phyloP scores from a whole-genome alignment of 2,329 filamentous ascomycete genomes.

The Pyrenophora teres region DNA sequence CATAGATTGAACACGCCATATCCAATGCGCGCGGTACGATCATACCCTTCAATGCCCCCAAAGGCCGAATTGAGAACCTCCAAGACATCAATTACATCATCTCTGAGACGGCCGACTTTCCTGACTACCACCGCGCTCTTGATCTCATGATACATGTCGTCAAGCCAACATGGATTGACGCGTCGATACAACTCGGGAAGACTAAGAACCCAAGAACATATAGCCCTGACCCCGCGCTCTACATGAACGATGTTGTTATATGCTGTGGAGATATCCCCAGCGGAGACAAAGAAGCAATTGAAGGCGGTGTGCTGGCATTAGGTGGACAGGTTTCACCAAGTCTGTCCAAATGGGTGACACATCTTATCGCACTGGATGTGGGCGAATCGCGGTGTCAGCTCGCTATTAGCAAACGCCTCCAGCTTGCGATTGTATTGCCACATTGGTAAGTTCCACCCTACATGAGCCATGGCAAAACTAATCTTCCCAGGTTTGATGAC shows the following conservation, averaged over 20 bases:
- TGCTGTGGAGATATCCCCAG: constrained; percentile 83
- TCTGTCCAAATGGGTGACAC: constrained; percentile 77
- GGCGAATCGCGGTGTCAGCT: constrained; percentile 73
- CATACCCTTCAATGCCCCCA: constrained; percentile 45
- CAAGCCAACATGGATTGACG: constrained; percentile 77
- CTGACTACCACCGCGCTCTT: constrained; percentile 76
- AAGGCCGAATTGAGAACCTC: constrained; percentile 49
- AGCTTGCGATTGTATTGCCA: constrained; percentile 83
- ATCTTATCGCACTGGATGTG: constrained; percentile 81
- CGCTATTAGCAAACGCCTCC: constrained; percentile 67
- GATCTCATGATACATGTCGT: constrained; percentile 84
- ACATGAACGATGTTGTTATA: constrained; percentile 83
- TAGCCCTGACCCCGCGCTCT: constrained; percentile 87
- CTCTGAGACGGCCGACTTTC: constrained; percentile 84
- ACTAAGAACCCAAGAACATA: constrained; percentile 79
- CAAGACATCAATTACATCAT: constrained; percentile 66
- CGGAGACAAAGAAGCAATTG: constrained; percentile 88
- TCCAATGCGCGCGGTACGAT: constrained; percentile 56
- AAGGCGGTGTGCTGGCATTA: constrained; percentile 85
- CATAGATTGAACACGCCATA: constrained; percentile 54
- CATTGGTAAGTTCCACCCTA: constrained; percentile 69
- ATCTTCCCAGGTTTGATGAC: constrained; percentile 79
- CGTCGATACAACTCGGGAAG: constrained; percentile 71
- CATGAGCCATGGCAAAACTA: constrained; percentile 1
- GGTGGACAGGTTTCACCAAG: constrained; percentile 79